Evolutionary conservation across 1,139 yeast genomes (phyloP).

Genomic region (Suhomyces taliae): DNA sequence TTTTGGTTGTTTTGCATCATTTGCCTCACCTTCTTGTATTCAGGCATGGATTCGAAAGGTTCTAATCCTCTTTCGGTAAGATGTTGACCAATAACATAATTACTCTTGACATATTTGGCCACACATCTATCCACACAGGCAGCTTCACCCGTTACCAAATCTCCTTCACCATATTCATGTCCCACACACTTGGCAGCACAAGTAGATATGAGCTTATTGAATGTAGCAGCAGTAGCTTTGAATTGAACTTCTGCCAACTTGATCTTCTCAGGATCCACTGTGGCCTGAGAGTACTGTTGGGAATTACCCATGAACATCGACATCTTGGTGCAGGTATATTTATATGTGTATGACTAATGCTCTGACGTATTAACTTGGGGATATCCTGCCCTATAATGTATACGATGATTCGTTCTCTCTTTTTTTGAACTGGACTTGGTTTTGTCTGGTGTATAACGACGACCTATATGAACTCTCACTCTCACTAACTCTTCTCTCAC

Average conservation of each 20-base stretch:
- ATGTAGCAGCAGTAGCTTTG: conserved; percentile 68
- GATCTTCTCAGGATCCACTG: conserved; percentile 66
- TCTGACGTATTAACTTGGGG: too few species aligned
- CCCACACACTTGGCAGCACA: conserved; percentile 76
- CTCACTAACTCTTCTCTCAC: too few species aligned
- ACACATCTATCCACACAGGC: conserved; percentile 80
- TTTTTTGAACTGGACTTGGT: too few species aligned
- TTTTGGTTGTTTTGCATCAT: conserved; percentile 8
- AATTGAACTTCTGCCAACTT: conserved; percentile 74
- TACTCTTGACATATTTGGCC: conserved; percentile 66
- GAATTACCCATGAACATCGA: conserved; percentile 57
- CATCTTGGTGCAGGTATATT: conserved; percentile 36
- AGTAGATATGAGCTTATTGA: conserved; percentile 54
- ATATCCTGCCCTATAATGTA: too few species aligned
- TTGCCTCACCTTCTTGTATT: conserved; percentile 30
- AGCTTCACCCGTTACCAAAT: conserved; percentile 73
- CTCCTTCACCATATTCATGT: conserved; percentile 74
- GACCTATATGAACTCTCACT: too few species aligned
- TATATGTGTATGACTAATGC: background rate
- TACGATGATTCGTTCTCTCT: too few species aligned
- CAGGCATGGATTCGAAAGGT: conserved; percentile 40
- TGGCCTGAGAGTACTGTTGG: conserved; percentile 42
- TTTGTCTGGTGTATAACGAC: too few species aligned
- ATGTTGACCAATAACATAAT: conserved; percentile 56
- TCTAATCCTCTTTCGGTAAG: conserved; percentile 33